Evolutionary conservation across 73 alveolate species (phyloP).

Genomic region (Diophrys sp.): DNA sequence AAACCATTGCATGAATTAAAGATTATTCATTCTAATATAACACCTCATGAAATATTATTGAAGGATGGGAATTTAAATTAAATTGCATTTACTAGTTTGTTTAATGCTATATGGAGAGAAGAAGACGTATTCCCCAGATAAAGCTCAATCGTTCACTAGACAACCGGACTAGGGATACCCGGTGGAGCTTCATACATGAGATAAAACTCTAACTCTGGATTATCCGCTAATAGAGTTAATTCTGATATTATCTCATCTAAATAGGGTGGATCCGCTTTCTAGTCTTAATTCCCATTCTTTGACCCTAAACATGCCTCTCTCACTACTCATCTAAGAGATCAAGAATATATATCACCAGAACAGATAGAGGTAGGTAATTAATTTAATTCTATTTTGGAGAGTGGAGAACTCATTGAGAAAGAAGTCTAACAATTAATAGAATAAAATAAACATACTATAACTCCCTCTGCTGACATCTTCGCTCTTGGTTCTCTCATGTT

Average conservation of each 20-base stretch:
- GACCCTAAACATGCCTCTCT: slow-evolving; percentile 37
- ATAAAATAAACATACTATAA: slow-evolving; percentile 16
- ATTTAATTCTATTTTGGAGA: slow-evolving; percentile 21
- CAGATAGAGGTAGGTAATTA: slow-evolving; percentile 44
- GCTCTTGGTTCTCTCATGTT: slow-evolving; percentile 58
- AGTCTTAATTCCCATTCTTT: background rate
- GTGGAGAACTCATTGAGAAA: slow-evolving; percentile 14
- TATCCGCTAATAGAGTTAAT: too few relatives aligned
- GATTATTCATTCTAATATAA: slow-evolving; percentile 55
- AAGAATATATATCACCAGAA: slow-evolving; percentile 60
- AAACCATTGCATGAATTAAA: slow-evolving; percentile 40
- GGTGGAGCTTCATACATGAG: too few relatives aligned
- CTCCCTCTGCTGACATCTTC: slow-evolving; percentile 45
- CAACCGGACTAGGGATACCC: too few relatives aligned
- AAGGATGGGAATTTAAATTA: slow-evolving; percentile 13
- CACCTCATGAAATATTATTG: slow-evolving; percentile 41
- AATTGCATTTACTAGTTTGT: slow-evolving; percentile 36
- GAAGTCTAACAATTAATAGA: slow-evolving; percentile 27
- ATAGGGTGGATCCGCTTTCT: too few relatives aligned
- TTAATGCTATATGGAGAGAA: slow-evolving; percentile 50
- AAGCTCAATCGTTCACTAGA: too few relatives aligned
- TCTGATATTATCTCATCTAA: too few relatives aligned
- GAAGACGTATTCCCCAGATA: slow-evolving; percentile 23
- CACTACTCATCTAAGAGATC: slow-evolving; percentile 45
- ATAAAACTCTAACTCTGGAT: too few relatives aligned